phyloP scores from a whole-genome alignment of 2,329 filamentous ascomycete genomes.

The Phaeosphaeriaceae sp. region DNA sequence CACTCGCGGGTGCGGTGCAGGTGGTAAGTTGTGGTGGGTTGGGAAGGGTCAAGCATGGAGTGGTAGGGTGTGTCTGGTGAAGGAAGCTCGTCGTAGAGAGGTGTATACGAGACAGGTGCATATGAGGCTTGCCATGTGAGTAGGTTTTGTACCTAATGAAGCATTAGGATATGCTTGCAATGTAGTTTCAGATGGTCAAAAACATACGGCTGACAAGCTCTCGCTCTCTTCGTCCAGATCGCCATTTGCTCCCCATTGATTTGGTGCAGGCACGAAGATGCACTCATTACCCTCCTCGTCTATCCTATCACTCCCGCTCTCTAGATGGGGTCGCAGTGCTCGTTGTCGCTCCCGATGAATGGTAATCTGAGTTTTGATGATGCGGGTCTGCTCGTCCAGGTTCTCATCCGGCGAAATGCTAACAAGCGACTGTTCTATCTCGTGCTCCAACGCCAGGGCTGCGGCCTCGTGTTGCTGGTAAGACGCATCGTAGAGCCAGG shows the following conservation, averaged over 20 bases:
- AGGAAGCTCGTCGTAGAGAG: constrained; percentile 42
- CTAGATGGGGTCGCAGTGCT: constrained; percentile 45
- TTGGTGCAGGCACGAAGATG: constrained; percentile 47
- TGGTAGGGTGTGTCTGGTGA: constrained; percentile 45
- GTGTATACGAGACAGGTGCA: constrained; percentile 42
- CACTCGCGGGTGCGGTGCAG: constrained; percentile 49
- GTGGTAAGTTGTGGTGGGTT: constrained; percentile 43
- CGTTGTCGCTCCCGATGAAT: constrained; percentile 46
- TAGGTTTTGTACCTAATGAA: constrained; percentile 41
- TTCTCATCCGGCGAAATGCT: constrained; percentile 48
- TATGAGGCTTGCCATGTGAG: constrained; percentile 47
- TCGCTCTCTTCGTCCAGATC: constrained; percentile 49
- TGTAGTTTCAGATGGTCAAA: not conserved
- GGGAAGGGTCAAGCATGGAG: constrained; percentile 42
- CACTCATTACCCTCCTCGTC: constrained; percentile 48
- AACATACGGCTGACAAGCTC: constrained; percentile 44
- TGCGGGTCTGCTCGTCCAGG: constrained; percentile 44
- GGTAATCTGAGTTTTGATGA: constrained; percentile 45
- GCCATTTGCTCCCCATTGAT: constrained; percentile 48
- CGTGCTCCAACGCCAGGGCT: constrained; percentile 42
- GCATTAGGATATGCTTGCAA: constrained; percentile 6
- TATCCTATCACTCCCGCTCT: constrained; percentile 45
- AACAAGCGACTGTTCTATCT: constrained; percentile 40
- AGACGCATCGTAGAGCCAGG: constrained; percentile 47
- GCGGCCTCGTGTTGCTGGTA: constrained; percentile 47